Evolutionary conservation across 208 protist genomes (phyloP).

Genomic region (Jaenimonas drosophilae): DNA sequence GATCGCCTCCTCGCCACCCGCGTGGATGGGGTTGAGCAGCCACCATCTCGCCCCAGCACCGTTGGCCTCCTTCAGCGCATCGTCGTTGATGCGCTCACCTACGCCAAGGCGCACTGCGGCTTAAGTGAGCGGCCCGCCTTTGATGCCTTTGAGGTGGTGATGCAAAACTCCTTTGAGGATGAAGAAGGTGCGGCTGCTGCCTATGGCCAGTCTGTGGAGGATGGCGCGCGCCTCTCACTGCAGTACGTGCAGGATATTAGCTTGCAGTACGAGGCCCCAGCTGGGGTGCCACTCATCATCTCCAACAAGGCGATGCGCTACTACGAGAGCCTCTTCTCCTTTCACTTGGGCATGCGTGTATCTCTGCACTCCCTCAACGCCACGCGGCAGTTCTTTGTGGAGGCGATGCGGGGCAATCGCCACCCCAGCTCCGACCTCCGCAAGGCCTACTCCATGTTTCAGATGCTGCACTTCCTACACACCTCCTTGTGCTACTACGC

Average conservation of each 20-base stretch:
- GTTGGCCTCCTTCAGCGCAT: slow-evolving; percentile 1
- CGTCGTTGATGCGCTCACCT: neutral
- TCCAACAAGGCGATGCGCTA: slow-evolving; percentile 53
- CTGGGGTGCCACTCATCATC: slow-evolving; percentile 50
- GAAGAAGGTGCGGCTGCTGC: neutral
- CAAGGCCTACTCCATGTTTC: slow-evolving; percentile 47
- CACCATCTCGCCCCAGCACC: neutral
- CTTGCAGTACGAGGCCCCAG: slow-evolving; percentile 33
- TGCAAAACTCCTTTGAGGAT: neutral
- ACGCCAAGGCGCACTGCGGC: neutral
- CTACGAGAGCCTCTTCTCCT: slow-evolving; percentile 66
- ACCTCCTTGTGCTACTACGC: slow-evolving; percentile 55
- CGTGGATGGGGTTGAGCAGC: neutral
- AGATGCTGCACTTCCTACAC: slow-evolving; percentile 51
- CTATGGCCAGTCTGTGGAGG: slow-evolving; percentile 31
- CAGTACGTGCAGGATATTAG: slow-evolving; percentile 23
- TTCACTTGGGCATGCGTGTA: slow-evolving; percentile 54
- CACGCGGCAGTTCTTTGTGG: slow-evolving; percentile 38
- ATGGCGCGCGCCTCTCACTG: slow-evolving; percentile 35
- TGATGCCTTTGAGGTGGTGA: neutral
- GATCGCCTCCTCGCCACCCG: slow-evolving; percentile 8
- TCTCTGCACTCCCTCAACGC: slow-evolving; percentile 47
- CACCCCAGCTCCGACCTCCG: slow-evolving; percentile 50
- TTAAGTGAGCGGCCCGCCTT: neutral
- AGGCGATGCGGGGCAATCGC: slow-evolving; percentile 45